These are phyloP conservation scores for Phaeophleospora eucalypticola DNA, from an alignment of 2,329 filamentous ascomycete genomes.

Conservation along the genomic window DNA sequence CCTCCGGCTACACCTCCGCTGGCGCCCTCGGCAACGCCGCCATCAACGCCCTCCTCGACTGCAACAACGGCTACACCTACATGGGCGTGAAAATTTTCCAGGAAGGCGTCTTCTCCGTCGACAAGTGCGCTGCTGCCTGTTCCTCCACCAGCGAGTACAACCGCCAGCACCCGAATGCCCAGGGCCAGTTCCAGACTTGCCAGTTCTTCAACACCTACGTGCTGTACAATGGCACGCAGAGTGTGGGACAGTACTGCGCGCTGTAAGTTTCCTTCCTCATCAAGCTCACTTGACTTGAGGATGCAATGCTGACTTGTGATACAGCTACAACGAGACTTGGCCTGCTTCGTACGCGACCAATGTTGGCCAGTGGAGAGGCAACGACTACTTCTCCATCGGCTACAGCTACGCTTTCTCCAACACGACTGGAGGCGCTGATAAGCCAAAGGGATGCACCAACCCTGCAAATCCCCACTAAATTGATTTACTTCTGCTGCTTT, in stretches of 20 bases:
- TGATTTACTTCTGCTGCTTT: no score
- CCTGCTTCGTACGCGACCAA: conserved; percentile 24
- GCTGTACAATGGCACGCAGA: conserved; percentile 25
- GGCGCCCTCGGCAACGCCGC: conserved; percentile 23
- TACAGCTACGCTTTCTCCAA: conserved; percentile 21
- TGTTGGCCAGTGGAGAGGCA: conserved; percentile 20
- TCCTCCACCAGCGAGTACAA: conserved; percentile 23
- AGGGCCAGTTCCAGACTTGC: conserved; percentile 20
- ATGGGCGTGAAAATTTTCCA: conserved; percentile 24
- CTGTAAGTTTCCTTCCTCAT: no score
- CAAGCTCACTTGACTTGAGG: no score
- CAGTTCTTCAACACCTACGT: conserved; percentile 34
- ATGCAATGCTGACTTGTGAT: no score
- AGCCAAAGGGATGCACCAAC: conserved; percentile 13
- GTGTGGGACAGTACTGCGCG: conserved; percentile 28
- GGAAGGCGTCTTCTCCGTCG: conserved; percentile 19
- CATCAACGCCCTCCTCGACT: conserved; percentile 32
- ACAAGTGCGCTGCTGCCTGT: conserved; percentile 25
- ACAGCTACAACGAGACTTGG: conserved; percentile 26
- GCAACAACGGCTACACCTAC: conserved; percentile 26
- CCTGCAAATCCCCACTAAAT: no score
- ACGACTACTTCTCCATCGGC: conserved; percentile 21
- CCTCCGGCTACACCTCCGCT: conserved; percentile 20
- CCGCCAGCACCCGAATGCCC: background rate
- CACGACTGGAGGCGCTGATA: conserved; percentile 11